A percentile compares a stretch with the other conserved stretches of the same genome.
Evolutionary conservation across 805 yeast genomes (phyloP).

Genomic region (Starmerella ratchasimensis): DNA sequence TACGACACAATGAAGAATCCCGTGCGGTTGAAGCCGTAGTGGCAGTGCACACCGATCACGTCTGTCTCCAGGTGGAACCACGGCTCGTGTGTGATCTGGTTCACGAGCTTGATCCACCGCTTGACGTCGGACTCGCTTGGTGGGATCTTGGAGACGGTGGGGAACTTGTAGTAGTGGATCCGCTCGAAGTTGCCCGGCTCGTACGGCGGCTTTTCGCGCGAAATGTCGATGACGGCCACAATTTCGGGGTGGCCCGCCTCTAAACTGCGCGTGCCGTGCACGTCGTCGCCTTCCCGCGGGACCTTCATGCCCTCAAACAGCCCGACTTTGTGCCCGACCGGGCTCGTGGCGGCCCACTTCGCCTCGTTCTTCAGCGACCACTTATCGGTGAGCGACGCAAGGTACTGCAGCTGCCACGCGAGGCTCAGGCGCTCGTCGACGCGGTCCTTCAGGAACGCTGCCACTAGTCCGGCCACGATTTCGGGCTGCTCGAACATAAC

Average conservation of each 20-base stretch:
- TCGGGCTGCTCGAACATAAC: constrained; percentile 51
- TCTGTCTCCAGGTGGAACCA: constrained; percentile 11
- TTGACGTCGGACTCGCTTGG: constrained; percentile 50
- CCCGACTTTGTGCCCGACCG: constrained; percentile 30
- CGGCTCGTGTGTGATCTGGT: constrained; percentile 29
- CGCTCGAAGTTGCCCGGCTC: constrained; percentile 42
- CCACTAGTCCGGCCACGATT: constrained; percentile 44
- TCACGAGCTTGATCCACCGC: constrained; percentile 36
- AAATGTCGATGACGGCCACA: constrained; percentile 52
- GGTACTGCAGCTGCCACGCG: constrained; percentile 53
- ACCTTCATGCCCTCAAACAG: constrained; percentile 64
- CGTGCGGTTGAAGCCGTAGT: constrained; percentile 68
- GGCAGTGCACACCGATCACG: constrained; percentile 58
- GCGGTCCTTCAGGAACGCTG: constrained; percentile 40
- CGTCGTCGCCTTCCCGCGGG: constrained; percentile 45
- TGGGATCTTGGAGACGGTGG: constrained; percentile 65
- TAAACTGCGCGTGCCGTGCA: constrained; percentile 44
- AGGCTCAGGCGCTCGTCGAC: constrained; percentile 45
- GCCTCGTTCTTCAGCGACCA: constrained; percentile 69
- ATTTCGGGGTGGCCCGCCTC: constrained; percentile 41
- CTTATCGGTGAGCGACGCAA: constrained; percentile 43
- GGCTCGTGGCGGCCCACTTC: constrained; percentile 49
- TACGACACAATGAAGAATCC: constrained; percentile 62
- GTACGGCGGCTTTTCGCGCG: constrained; percentile 52
- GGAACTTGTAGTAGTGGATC: constrained; percentile 52